Base-by-base conservation (phyloP, 441 rosid genomes). In the Populus hybrid region DNA sequence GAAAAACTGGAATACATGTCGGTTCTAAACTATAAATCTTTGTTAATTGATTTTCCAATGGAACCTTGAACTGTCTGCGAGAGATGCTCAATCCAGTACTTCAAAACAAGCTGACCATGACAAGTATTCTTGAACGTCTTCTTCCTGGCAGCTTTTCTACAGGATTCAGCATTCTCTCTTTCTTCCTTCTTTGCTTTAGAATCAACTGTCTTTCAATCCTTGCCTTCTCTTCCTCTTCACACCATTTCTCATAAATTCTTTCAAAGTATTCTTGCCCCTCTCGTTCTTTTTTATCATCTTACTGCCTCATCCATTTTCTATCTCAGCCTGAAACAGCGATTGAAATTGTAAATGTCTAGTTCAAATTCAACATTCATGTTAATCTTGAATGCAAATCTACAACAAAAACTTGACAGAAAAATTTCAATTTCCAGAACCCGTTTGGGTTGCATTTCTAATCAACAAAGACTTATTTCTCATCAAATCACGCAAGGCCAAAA, bases 71-170 rank as follows among this genome's bases (percentile, higher is more conserved):
- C 84, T 3, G 88, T 83, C 85, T 89, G 93, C 84, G 91, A 84
- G 81, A 93, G 92, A 80, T 89, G 90, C 84, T 95, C 92, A 2
- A 93, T 92, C 83, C 95, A 86, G 81, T 92, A 92, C 80, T 95
- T 92, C 97, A 93, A 92, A 3, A 93, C 88, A 54, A 97, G 98
- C 76, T 93, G 99, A 78, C 99, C 99, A 28, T 79, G 84, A 66
- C 83, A 74, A 8, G 98, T 93, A 87, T 77, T 93, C 83, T 87
- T 92, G 81, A 90, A 83, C 97, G 92, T 92, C 79, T 89, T 90
- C 79, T 75, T 90, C 73, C 86, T 91, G 24, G 85, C 85, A 46
- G 80, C 84, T 72, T 91, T 94, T 88, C 98, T 89, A 68, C 83
- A 82, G 14, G 98, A 86, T 81, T 88, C 92, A 6, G 92, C 91